Evolutionary conservation across 192 early-diverging fungal genomes (phyloP).

Genomic region (Cladochytrium replicatum): DNA sequence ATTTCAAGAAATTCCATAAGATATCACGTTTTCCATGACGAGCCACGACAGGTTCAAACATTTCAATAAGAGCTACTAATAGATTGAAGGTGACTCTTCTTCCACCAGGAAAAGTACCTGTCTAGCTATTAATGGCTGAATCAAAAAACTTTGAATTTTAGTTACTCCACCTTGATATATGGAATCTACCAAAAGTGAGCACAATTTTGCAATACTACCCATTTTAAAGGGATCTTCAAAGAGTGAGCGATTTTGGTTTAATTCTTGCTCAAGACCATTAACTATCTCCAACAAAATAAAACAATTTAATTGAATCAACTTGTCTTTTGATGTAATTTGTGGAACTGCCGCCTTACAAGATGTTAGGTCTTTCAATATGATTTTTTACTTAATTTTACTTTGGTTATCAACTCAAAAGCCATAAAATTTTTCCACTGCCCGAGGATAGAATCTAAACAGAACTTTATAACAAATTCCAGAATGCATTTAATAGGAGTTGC

Average conservation of each 20-base stretch:
- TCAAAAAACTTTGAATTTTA: constrained; percentile 1
- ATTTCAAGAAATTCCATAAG: neutral
- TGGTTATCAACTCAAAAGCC: constrained; percentile 33
- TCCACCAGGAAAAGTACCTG: constrained; percentile 4
- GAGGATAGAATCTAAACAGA: constrained; percentile 44
- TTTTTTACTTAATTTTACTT: constrained; percentile 13
- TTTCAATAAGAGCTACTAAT: neutral
- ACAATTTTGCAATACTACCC: constrained; percentile 33
- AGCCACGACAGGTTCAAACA: neutral
- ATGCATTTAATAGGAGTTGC: constrained; percentile 30
- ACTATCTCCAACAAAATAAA: constrained; percentile 33
- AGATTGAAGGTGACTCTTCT: neutral
- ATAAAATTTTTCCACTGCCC: constrained; percentile 33
- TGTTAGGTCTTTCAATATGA: too few species aligned
- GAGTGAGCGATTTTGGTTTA: constrained; percentile 31
- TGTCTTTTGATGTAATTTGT: neutral
- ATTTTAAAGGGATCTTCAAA: constrained; percentile 25
- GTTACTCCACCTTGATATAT: constrained; percentile 3
- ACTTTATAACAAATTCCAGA: constrained; percentile 43
- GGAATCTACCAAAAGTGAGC: constrained; percentile 10
- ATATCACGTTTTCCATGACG: neutral
- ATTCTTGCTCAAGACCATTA: constrained; percentile 24
- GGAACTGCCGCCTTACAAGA: too few species aligned
- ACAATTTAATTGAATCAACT: constrained; percentile 31
- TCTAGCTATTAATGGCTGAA: neutral